Evolutionary conservation across 1,284 basidiomycete species (phyloP), one percentile per base, ranked within the genome.

Genomic region (Kwoniella shivajii): DNA sequence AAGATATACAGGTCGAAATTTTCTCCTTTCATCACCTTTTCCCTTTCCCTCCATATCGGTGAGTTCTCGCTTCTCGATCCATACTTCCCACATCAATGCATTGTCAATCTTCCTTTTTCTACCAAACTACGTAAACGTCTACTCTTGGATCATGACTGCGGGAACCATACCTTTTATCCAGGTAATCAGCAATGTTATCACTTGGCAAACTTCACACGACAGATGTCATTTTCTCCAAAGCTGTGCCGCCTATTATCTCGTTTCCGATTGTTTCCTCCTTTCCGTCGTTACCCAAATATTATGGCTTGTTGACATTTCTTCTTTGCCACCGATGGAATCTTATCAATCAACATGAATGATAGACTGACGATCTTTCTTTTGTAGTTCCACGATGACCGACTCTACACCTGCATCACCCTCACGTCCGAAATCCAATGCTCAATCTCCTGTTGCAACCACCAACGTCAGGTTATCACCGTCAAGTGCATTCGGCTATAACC

Each of bases 401-500:
- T 49, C 53, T 37, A 34, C 38, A 26, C 53, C 53, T 11, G 53
- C 44, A 20, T 50, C 54, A 16, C 41, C 54, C 31, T 56, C 50
- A 18, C 34, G 34, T 14, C 54, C 31, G 29, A 52, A 49, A 48
- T 53, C 54, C 4, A 57, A 46, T 36, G 33, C 46, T 5, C 29
- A 39, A 41, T 56, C 49, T 26, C 54, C 56, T 43, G 30, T 22
- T 37, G 46, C 41, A n/a, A 18, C 38, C 24, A 48, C 38, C 18
- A 45, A 48, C 27, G 39, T 46, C 14, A 50, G 46, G 33, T 18
- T 54, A 22, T 63, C 60, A 3, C 57, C 53, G 5, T 49, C 57
- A 14, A 29, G 29, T 20, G 57, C 65, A 4, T 60, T 60, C 37
- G 30, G 49, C 14, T 68, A 68, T 48, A 56, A 61, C 29, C 54